Evolutionary conservation across 139 green algal genomes (phyloP), one percentile per base, ranked within the genome.

Genomic region (Tetradesmus obliquus): DNA sequence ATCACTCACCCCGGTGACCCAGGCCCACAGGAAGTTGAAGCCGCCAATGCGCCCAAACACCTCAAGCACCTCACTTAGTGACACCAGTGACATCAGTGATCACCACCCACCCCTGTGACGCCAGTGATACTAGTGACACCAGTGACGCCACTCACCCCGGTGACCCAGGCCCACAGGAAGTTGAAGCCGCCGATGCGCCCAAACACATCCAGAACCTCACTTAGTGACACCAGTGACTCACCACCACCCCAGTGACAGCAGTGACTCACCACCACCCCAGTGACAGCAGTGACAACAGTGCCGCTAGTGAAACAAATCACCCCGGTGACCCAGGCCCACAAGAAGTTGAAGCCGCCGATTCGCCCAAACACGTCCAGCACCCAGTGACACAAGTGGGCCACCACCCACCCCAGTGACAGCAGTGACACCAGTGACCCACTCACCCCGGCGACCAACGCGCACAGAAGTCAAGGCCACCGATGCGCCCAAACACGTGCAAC

Each of bases 391-490:
- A 45, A 45, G 32, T 79, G 13, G 66, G 15, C 17, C 66, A n/a
- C 17, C 76, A 88, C 57, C 19, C 80, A 81, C 4, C 60, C 45
- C 81, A 92, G 60, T 0, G 80, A 80, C 51, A 80, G 86, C 69
- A 93, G 87, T 4, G 96, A 32, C 92, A 93, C 9, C 97, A 74
- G 60, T 45, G 32, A 45, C 20, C 97, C 97, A 9, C 96, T 81
- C 15, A 96, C 91, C 3, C 97, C 98, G 5, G 94, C 95, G 2
- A 97, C 88, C 96, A 96, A 99, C 1, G 98, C 98, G 95, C 95
- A 99, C 20, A 97, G 97, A 99, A 99, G 85, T 99, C 99, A 94
- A 98, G 99, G 45, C 97, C 98, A 5, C 97, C 97, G 19, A 99
- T 98, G 4, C 96, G 90, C 1, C 96, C 96, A 93, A 97, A 97